These are phyloP conservation scores for Talaromyces piceae DNA, from an alignment of 2,329 filamentous ascomycete genomes.

Conservation along the genomic window DNA sequence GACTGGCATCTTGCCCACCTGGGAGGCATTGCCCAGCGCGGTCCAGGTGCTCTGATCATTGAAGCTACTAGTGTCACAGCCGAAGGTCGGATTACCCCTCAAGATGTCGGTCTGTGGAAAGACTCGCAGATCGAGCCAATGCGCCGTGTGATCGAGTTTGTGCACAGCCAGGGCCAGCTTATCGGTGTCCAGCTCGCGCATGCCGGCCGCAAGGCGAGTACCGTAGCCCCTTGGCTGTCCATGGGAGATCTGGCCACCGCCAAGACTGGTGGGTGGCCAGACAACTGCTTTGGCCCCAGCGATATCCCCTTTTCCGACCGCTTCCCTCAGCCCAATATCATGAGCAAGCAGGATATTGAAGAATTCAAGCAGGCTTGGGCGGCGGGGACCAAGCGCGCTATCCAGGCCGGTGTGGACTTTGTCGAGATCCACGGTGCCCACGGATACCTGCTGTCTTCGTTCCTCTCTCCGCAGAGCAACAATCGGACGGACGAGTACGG, in stretches of 20 bases:
- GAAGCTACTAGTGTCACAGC: conserved; percentile 43
- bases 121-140: conserved; percentile 28
- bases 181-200: conserved; percentile 26
- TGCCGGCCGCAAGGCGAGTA: conserved; percentile 54
- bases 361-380: conserved; percentile 56
- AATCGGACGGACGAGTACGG: conserved; percentile 53
- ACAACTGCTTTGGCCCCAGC: conserved; percentile 50
- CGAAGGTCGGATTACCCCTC: conserved; percentile 30
- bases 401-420: conserved; percentile 66
- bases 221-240: conserved; percentile 46
- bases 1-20: conserved; percentile 39
- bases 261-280: conserved; percentile 48
- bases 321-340: conserved; percentile 56
- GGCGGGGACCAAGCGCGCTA: conserved; percentile 50
- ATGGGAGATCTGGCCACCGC: conserved; percentile 35
- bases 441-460: conserved; percentile 66
- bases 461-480: conserved; percentile 65
- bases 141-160: conserved; percentile 24
- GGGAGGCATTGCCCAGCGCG: conserved; percentile 12
- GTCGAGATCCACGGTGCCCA: conserved; percentile 78
- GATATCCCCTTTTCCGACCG: conserved; percentile 56
- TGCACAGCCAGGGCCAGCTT: conserved; percentile 20
- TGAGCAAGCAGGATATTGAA: conserved; percentile 63
- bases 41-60: conserved; percentile 52
- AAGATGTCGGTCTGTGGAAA: conserved; percentile 28